Evolutionary conservation across 805 yeast species (phyloP).

Genomic region (Sugiyamaella boreocaroliniensis): DNA sequence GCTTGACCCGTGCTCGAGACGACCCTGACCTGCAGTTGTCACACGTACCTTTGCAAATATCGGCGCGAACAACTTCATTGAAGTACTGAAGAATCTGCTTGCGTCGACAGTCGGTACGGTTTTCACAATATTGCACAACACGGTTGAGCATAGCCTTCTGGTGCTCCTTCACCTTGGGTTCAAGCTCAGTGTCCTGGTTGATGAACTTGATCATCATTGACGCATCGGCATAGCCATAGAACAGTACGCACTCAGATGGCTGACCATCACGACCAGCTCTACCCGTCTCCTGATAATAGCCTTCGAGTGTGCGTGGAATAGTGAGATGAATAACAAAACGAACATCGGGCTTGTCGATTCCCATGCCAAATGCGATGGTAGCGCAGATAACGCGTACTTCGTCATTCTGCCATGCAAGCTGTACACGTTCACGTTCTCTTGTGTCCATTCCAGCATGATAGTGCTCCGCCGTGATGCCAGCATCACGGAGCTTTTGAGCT

Average conservation of each 20-base stretch:
- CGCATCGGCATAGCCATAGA: slow-evolving; percentile 75
- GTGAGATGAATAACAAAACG: slow-evolving; percentile 85
- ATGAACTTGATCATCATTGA: slow-evolving; percentile 69
- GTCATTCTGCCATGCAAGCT: slow-evolving; percentile 74
- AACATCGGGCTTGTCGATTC: slow-evolving; percentile 94
- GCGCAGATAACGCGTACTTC: slow-evolving; percentile 80
- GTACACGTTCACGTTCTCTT: slow-evolving; percentile 65
- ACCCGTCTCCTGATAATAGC: slow-evolving; percentile 97
- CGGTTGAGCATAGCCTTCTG: slow-evolving; percentile 72
- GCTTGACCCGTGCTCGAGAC: slow-evolving; percentile 4
- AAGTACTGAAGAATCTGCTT: slow-evolving; percentile 85
- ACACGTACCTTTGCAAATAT: slow-evolving; percentile 61
- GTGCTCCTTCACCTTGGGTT: slow-evolving; percentile 57
- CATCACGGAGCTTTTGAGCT: slow-evolving; percentile 48
- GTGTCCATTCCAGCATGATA: slow-evolving; percentile 96
- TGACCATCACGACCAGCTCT: slow-evolving; percentile 96
- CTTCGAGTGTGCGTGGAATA: slow-evolving; percentile 85
- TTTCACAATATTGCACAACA: slow-evolving; percentile 88
- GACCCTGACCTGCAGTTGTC: slow-evolving; percentile 65
- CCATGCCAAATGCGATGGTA: slow-evolving; percentile 98
- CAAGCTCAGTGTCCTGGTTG: slow-evolving; percentile 60
- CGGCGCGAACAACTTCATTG: slow-evolving; percentile 66
- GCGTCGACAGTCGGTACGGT: slow-evolving; percentile 82
- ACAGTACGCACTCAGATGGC: slow-evolving; percentile 74
- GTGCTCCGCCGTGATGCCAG: slow-evolving; percentile 59